Base-by-base conservation (phyloP, 2,329 filamentous ascomycete species). In the Helotiales sp. region DNA sequence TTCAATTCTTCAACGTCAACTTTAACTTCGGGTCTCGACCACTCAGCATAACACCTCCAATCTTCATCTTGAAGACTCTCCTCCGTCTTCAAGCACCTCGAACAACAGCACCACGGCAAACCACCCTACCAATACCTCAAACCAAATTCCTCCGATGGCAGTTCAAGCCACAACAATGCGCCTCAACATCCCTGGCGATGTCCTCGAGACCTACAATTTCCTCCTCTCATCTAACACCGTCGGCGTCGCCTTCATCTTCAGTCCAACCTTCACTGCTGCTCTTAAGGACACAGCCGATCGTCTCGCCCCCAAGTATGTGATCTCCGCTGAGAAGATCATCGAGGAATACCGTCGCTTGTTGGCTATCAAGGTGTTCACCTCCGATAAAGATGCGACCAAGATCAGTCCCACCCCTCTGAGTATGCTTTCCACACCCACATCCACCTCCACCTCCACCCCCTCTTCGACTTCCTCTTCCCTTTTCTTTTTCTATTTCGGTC, bases 271-370 rank as follows among this genome's bases (percentile, higher is more conserved):
- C 28, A 50, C 62, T 2, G n/a, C 45, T 7, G 22, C 52, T 20
- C 50, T 63, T 22, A 13, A 32, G 5, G 15, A 28, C n/a, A 37
- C 8, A 20, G 24, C 34, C 20, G 49, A 63, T 5, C n/a, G 13
- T n/a, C 24, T 58, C n/a, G 37, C 32, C 28, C 6, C 3, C 11
- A 5, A 49, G 6, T 58, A 34, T 37, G 2, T n/a, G 6, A 8
- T 58, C 4, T 22, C 28, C n/a, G 17, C 11, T 13, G 40, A 40
- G 2, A 13, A 57, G 15, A 37, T 50, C 1, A 55, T 65, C 32
- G 66, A 69, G 34, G 66, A 69, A 28, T 45, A 66, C 10, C 63
- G 60, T 28, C 63, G 66, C 13, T 28, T 69, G 15, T 17, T 69
- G 1, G 60, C 45, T 1, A 69, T 69, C 55, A 69, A 69, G 60